Evolutionary conservation across 495 filamentous ascomycete genomes (phyloP), one percentile per base, ranked within the genome.

Genomic region (Aspergillus ostianus): DNA sequence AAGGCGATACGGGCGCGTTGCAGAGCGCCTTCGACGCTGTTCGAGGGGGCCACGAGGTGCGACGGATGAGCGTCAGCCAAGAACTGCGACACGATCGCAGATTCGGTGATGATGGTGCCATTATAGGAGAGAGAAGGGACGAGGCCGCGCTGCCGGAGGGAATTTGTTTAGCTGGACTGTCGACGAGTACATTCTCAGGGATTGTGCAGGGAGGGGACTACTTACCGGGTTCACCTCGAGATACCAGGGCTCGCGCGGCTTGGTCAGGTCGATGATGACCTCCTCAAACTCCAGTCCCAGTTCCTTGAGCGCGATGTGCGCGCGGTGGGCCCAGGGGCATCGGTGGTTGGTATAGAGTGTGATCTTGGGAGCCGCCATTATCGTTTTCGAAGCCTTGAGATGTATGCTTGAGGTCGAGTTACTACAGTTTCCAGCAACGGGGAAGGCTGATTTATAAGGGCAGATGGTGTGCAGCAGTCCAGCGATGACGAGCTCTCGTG

Each of bases 241-340:
- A 71, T 95, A 96, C 82, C 90, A 92, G n/a, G 84, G 77, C 52
- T 90, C 89, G 10, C 91, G 86, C 0, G 92, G 92, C 4, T 65
- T 80, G 62, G 71, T 65, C 49, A 97, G 80, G 68, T 92, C 87
- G 68, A 96, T 92, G 55, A 84, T 86, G 64, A 92, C 89, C 64
- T 93, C 89, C 61, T 93, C 85, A 62, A 85, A 94, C 1, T 87
- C 82, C 19, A 96, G 67, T 27, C 83, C 80, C 13, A 92, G 82
- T 68, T 92, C 90, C 23, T 82, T 79, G 26, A 96, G 83, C 8
- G 84, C 84, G 49, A 93, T 92, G 67, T 95, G 88, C 2, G 83
- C 90, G 23, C 92, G 87, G 67, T 94, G 90, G 1, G 91, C 91
- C 82, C 84, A 95, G 17, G 92, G 92, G 73, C 91, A 95, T 52